Evolutionary conservation across 495 filamentous ascomycete genomes (phyloP).

Genomic region (Neurospora sp.): DNA sequence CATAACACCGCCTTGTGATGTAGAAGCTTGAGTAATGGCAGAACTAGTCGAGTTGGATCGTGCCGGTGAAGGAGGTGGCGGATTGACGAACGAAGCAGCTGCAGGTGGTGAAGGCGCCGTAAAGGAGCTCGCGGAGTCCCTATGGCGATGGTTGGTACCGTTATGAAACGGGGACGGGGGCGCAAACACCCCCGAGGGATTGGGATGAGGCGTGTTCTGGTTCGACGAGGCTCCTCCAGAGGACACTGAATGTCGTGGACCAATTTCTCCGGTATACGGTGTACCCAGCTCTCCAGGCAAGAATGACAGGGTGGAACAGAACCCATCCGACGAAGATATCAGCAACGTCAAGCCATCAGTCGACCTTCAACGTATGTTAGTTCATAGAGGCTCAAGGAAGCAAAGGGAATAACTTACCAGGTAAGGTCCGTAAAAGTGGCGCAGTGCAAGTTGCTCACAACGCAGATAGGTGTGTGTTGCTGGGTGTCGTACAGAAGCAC

Average conservation of each 20-base stretch:
- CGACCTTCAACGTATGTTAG: constrained; percentile 56
- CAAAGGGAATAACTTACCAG: constrained; percentile 52
- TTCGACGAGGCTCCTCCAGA: constrained; percentile 34
- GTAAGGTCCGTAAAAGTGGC: constrained; percentile 94
- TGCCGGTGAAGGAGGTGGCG: constrained; percentile 63
- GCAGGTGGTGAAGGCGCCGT: constrained; percentile 49
- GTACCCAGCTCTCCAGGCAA: constrained; percentile 79
- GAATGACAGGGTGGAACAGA: constrained; percentile 88
- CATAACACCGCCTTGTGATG: constrained; percentile 28
- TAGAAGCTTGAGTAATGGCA: constrained; percentile 51
- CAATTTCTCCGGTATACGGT: constrained; percentile 59
- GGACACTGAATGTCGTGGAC: constrained; percentile 34
- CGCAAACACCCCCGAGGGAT: constrained; percentile 49
- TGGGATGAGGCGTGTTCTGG: constrained; percentile 54
- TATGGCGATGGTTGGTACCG: constrained; percentile 35
- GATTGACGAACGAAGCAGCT: constrained; percentile 33
- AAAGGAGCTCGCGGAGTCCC: constrained; percentile 37
- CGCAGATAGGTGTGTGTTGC: constrained; percentile 81
- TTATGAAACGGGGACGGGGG: constrained; percentile 47
- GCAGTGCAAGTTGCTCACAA: constrained; percentile 94
- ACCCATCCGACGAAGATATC: constrained; percentile 96
- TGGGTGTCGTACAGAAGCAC: constrained; percentile 97
- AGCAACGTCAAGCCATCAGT: constrained; percentile 83
- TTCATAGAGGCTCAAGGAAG: not conserved
- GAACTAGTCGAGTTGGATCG: constrained; percentile 82